A percentile compares a stretch with the other conserved stretches of the same genome.
Evolutionary conservation across 2,329 filamentous ascomycete genomes (phyloP).

Genomic region (Aspergillus jensenii): DNA sequence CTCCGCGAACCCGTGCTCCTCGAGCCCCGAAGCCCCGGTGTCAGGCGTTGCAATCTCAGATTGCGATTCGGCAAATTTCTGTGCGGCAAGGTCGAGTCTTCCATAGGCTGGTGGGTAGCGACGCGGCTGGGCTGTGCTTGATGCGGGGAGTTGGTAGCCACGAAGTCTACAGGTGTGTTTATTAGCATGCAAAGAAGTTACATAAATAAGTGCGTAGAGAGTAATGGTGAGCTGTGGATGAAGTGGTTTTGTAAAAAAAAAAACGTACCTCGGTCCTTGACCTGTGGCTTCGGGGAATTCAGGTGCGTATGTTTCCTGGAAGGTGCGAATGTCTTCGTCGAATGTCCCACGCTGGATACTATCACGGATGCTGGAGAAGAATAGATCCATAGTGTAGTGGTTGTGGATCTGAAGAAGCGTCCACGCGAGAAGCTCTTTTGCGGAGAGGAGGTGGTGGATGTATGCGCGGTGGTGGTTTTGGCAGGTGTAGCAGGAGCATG

Average conservation of each 20-base stretch:
- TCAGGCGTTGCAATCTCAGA: slow-evolving; percentile 54
- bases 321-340: slow-evolving; percentile 56
- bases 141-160: slow-evolving; percentile 78
- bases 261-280: slow-evolving; percentile 65
- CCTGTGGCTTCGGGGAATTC: slow-evolving; percentile 73
- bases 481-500: slow-evolving; percentile 82
- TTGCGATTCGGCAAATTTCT: slow-evolving; percentile 49
- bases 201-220: not conserved
- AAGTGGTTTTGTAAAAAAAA: not conserved
- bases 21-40: slow-evolving; percentile 52
- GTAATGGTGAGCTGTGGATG: not conserved
- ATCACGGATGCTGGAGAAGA: slow-evolving; percentile 70
- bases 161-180: slow-evolving; percentile 51
- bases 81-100: slow-evolving; percentile 52
- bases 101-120: slow-evolving; percentile 70
- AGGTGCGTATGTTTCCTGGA: slow-evolving; percentile 67
- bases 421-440: slow-evolving; percentile 98
- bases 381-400: slow-evolving; percentile 67
- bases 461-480: slow-evolving; percentile 81
- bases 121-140: slow-evolving; percentile 60
- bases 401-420: slow-evolving; percentile 91
- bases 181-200: not conserved
- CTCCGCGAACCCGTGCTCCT: slow-evolving; percentile 58
- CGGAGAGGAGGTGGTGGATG: slow-evolving; percentile 79
- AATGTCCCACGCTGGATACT: slow-evolving; percentile 61